These are phyloP conservation scores for Gleditsia sinensis DNA, from an alignment of 306 rosid species.

Conservation along the genomic window DNA sequence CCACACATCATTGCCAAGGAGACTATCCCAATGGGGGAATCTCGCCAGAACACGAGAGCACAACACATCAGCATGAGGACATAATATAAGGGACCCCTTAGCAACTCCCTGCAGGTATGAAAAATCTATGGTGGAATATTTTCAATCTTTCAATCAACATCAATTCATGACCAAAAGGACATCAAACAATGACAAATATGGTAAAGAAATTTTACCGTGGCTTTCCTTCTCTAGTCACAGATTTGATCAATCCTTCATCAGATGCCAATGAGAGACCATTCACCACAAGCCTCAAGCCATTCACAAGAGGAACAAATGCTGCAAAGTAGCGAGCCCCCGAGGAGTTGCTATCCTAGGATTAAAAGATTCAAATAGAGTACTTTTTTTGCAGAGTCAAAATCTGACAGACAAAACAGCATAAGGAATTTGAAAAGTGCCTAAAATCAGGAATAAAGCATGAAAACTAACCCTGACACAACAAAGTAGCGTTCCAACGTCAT, in stretches of 20 bases:
- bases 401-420: not conserved
- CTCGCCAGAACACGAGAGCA: conserved; percentile 81
- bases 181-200: conserved; percentile 19
- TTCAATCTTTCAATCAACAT: not conserved
- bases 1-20: conserved; percentile 94
- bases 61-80: conserved; percentile 63
- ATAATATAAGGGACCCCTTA: conserved; percentile 84
- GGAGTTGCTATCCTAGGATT: conserved; percentile 82
- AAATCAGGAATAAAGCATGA: not conserved
- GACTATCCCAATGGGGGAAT: conserved; percentile 80
- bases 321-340: conserved; percentile 88
- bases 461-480: no score
- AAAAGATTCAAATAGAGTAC: conserved; percentile 45
- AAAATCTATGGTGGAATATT: conserved; percentile 18
- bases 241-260: conserved; percentile 75
- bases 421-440: not conserved
- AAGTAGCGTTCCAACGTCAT: no score
- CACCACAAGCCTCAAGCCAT: conserved; percentile 78
- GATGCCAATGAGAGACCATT: conserved; percentile 68
- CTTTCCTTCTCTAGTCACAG: conserved; percentile 83
- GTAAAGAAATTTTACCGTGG: conserved; percentile 54
- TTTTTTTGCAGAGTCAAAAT: conserved; percentile 21
- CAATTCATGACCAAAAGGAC: not conserved
- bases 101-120: conserved; percentile 75
- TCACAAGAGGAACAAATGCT: conserved; percentile 77